phyloP scores from a whole-genome alignment of 2,329 filamentous ascomycete genomes.

The Fusarium brevicatenulatum region DNA sequence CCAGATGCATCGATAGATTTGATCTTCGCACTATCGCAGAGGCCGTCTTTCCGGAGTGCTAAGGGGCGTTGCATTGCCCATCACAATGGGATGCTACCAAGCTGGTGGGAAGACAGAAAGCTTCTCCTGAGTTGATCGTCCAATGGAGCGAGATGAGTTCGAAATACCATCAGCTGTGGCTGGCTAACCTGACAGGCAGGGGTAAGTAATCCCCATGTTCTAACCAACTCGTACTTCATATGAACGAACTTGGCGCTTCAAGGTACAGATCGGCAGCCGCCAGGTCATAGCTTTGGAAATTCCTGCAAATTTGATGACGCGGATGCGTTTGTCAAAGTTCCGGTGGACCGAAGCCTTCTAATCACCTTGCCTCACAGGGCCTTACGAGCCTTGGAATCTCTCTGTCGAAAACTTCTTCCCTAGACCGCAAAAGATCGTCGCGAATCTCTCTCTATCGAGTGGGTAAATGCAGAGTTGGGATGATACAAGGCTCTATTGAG shows the following conservation, averaged over 20 bases:
- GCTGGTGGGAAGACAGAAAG: not conserved
- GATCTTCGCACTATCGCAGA: not conserved
- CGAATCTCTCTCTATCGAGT: not conserved
- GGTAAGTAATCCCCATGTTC: not conserved
- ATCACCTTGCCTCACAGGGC: not conserved
- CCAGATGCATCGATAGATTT: not conserved
- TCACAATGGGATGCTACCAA: not conserved
- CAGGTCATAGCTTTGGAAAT: not conserved
- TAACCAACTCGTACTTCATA: not conserved
- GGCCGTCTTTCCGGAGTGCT: not conserved
- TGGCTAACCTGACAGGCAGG: not conserved
- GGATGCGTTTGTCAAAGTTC: not conserved
- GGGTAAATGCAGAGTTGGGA: not conserved
- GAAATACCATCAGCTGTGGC: not conserved
- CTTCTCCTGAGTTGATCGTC: constrained; percentile 3
- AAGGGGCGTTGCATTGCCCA: not conserved
- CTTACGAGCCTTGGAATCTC: not conserved
- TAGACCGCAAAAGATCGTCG: constrained; percentile 22
- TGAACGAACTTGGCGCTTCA: not conserved
- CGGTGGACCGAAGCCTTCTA: not conserved
- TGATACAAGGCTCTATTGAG: not conserved
- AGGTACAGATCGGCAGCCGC: not conserved
- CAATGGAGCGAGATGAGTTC: constrained; percentile 31
- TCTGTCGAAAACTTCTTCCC: not conserved
- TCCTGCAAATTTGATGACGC: not conserved